These are phyloP conservation scores for Piromyces sp. DNA, from an alignment of 192 early-diverging fungal genomes.

Conservation along the genomic window DNA sequence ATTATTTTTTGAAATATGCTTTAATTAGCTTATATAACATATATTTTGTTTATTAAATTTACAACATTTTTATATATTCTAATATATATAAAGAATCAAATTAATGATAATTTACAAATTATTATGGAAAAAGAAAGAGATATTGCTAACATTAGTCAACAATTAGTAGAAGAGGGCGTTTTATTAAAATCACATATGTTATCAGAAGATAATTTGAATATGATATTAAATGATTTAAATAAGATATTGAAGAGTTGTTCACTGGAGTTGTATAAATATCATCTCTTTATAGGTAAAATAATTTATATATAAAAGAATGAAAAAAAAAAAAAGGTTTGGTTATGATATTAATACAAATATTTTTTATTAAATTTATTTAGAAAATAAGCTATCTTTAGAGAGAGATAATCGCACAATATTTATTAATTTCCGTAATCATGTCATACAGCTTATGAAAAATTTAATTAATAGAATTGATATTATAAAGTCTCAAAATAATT, in stretches of 20 bases:
- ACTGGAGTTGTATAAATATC: neutral
- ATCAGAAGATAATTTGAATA: neutral
- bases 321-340: too few relatives aligned
- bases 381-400: neutral
- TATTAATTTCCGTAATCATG: neutral
- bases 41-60: too few relatives aligned
- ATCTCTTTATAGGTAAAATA: neutral
- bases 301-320: too few relatives aligned
- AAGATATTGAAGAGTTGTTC: neutral
- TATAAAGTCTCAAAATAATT: neutral
- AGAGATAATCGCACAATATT: neutral
- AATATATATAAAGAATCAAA: neutral
- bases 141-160: neutral
- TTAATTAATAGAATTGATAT: neutral
- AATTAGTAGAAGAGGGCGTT: neutral
- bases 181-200: neutral
- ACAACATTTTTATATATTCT: neutral
- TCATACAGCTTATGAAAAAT: neutral
- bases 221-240: neutral
- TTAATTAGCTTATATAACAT: too few relatives aligned
- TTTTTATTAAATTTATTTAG: too few relatives aligned
- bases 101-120: neutral
- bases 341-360: too few relatives aligned
- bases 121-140: neutral
- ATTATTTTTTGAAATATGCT: too few relatives aligned